Base-by-base conservation (phyloP, 2,329 filamentous ascomycete genomes). In the Chaetomium sp. region DNA sequence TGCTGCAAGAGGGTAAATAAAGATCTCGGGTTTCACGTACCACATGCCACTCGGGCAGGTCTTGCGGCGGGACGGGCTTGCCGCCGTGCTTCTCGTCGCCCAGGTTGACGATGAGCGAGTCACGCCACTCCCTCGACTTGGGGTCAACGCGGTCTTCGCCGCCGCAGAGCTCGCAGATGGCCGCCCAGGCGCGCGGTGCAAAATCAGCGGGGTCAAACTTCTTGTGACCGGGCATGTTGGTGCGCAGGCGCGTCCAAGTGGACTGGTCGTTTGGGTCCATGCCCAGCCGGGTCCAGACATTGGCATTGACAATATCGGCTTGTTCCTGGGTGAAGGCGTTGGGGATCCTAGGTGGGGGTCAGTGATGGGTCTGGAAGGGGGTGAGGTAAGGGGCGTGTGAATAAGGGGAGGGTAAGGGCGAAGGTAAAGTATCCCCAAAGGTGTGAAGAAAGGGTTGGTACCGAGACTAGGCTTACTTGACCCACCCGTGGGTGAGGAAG, bases 21-120 rank as follows among this genome's bases (percentile, higher is more conserved):
- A 19, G 35, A 38, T 13, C 2, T 38, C 12, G 3, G 35, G 21
- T 8, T 13, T 21, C 13, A 38, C 53, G 16, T 56, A 56, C 53
- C 21, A 89, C 86, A 74, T 90, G 88, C 88, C 88, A 91, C 25
- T 79, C 79, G 8, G 78, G 71, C 25, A 90, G 76, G 0, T 85
- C 80, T 58, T 81, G 78, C 0, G 86, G 86, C 42, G 79, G 75
- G 3, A 82, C 74, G 9, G 80, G 78, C 57, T 78, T 79, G 5
- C 82, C 81, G 65, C 85, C 82, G 67, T 78, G 78, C 58, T 83
- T 81, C 0, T 80, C 72, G 1, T 81, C 85, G 13, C 89, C 89
- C 8, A 91, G 80, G 74, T 90, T 91, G 49, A 91, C 87, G 70
- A 91, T 91, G 63, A 90, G 82, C 4, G 82, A 82, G 76, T 91